These are phyloP conservation scores for Dendrocalamus sinicus DNA, from an alignment of 176 grass and related monocot species.

Conservation along the genomic window DNA sequence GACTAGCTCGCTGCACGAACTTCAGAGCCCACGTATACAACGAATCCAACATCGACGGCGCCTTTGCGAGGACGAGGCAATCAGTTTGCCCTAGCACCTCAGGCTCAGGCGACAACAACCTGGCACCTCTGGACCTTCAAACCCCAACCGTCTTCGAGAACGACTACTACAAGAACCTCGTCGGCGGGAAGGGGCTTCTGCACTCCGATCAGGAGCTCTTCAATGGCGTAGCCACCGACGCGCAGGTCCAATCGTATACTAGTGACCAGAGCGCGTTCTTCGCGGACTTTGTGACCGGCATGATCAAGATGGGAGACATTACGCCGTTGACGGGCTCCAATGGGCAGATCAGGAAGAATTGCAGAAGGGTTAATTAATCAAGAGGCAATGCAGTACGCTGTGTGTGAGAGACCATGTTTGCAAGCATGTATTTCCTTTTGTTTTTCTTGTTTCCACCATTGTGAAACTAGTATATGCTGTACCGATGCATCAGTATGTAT, in stretches of 20 bases:
- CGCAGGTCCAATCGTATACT: slow-evolving; percentile 42
- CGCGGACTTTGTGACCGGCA: slow-evolving; percentile 51
- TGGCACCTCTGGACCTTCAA: slow-evolving; percentile 58
- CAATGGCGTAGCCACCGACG: slow-evolving; percentile 46
- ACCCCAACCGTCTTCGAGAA: slow-evolving; percentile 55
- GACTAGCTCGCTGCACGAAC: slow-evolving; percentile 59
- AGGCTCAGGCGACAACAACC: slow-evolving; percentile 56
- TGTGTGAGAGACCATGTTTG: no score
- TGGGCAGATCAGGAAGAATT: no score
- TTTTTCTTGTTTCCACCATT: no score
- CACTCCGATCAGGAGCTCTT: slow-evolving; percentile 88
- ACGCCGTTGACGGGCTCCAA: slow-evolving; percentile 20
- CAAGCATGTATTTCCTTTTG: no score
- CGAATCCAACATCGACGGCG: slow-evolving; percentile 50
- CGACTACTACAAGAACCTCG: slow-evolving; percentile 58
- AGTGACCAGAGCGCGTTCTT: slow-evolving; percentile 48
- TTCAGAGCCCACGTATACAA: slow-evolving; percentile 74
- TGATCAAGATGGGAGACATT: slow-evolving; percentile 78
- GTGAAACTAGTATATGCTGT: no score
- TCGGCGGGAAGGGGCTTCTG: slow-evolving; percentile 52
- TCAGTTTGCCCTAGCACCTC: slow-evolving; percentile 35
- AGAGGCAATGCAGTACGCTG: no score
- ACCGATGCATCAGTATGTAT: no score
- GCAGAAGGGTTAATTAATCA: no score
- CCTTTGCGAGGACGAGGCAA: slow-evolving; percentile 34